Conservation (phyloP, 805 yeast genomes). For the Saturnispora ahearnii region DNA sequence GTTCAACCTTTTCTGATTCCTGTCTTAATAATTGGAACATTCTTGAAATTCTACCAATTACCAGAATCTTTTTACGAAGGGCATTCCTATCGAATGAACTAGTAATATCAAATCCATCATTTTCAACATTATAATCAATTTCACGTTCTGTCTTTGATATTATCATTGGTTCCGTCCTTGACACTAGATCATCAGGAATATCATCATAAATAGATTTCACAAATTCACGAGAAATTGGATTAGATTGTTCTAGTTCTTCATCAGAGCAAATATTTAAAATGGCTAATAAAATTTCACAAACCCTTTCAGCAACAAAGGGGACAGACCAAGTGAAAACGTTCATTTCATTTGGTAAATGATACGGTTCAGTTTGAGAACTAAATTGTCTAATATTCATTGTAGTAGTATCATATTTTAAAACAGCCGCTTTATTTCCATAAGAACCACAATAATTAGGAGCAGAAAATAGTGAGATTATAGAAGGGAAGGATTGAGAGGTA, state of each 20-base stretch:
- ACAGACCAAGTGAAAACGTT: conserved; percentile 96
- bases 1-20: conserved; percentile 82
- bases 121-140: conserved; percentile 1
- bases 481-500: conserved; percentile 83
- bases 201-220: conserved; percentile 25
- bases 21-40: conserved; percentile 87
- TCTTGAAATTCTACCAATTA: conserved; percentile 91
- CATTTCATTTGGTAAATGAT: conserved; percentile 94
- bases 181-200: conserved; percentile 2
- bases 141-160: not conserved
- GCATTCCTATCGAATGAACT: conserved; percentile 30
- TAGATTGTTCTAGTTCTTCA: conserved; percentile 80
- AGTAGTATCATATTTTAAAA: conserved; percentile 80
- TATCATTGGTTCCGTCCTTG: too few relatives aligned
- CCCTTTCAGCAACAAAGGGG: conserved; percentile 95
- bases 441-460: conserved; percentile 94
- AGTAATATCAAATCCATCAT: conserved; percentile 5
- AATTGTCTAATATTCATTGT: conserved; percentile 95
- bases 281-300: conserved; percentile 85
- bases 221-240: conserved; percentile 39
- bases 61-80: conserved; percentile 78
- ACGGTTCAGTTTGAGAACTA: conserved; percentile 89
- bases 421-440: conserved; percentile 92
- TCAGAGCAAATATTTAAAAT: conserved; percentile 91
- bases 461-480: conserved; percentile 81